These are phyloP conservation scores for Zymoseptoria crescenta DNA, from an alignment of 2,329 filamentous ascomycete species.

Conservation along the genomic window DNA sequence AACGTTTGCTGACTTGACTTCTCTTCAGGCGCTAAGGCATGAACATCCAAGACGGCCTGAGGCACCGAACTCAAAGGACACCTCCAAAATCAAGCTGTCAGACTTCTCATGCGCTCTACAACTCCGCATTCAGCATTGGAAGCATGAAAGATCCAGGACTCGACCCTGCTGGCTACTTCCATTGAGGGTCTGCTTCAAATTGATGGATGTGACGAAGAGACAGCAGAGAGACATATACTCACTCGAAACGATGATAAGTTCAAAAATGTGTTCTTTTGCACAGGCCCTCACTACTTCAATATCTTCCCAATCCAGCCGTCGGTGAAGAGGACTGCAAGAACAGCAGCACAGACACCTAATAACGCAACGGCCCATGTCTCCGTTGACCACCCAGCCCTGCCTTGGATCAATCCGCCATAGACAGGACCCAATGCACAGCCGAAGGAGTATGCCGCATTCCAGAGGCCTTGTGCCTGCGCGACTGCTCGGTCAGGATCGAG, in stretches of 20 bases:
- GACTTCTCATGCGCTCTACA: too few species aligned
- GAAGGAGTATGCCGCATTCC: conserved; percentile 1
- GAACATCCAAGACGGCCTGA: too few species aligned
- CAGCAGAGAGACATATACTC: background rate
- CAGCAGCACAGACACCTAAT: background rate
- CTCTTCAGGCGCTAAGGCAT: too few species aligned
- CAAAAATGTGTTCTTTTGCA: background rate
- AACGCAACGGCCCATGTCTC: conserved; percentile 1
- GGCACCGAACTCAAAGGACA: too few species aligned
- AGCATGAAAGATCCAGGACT: too few species aligned
- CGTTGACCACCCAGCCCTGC: conserved; percentile 3
- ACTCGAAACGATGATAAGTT: background rate
- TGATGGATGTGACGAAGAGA: too few species aligned
- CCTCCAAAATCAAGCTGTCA: too few species aligned
- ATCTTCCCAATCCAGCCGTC: background rate
- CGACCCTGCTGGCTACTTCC: too few species aligned
- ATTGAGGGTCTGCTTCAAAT: too few species aligned
- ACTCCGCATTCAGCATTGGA: too few species aligned
- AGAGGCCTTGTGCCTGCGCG: conserved; percentile 3
- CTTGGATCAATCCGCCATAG: conserved; percentile 3
- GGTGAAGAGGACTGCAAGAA: background rate
- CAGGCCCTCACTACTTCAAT: background rate
- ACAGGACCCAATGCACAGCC: conserved; percentile 3
- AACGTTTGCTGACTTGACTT: background rate
- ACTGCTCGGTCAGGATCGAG: background rate